Evolutionary conservation across 208 protist genomes (phyloP).

Genomic region (Trichomonas tenax): DNA sequence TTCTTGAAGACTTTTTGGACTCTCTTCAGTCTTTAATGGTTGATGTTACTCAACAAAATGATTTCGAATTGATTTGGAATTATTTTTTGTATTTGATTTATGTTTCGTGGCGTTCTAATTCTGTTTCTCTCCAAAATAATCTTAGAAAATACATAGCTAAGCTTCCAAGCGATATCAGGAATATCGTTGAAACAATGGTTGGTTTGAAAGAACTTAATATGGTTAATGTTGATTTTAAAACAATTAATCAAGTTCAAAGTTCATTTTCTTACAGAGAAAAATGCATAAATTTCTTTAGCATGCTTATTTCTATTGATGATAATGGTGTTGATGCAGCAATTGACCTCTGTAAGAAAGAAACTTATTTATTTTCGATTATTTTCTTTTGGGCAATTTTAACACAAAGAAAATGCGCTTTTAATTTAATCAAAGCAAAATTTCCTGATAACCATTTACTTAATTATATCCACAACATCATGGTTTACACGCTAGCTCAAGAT

Average conservation of each 20-base stretch:
- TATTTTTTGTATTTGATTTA: not conserved
- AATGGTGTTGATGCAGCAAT: not conserved
- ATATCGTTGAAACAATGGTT: not conserved
- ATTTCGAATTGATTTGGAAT: not conserved
- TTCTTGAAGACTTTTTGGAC: not conserved
- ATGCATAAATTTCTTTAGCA: not conserved
- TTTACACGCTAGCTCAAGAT: not conserved
- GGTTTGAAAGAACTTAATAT: not conserved
- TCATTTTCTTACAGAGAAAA: not conserved
- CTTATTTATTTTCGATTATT: not conserved
- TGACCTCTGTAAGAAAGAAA: not conserved
- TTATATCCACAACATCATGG: not conserved
- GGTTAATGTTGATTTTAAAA: not conserved
- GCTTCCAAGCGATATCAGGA: not conserved
- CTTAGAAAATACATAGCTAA: not conserved
- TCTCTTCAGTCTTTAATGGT: not conserved
- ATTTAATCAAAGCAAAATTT: not conserved
- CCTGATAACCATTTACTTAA: not conserved
- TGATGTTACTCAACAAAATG: not conserved
- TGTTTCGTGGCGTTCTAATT: not conserved
- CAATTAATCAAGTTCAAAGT: not conserved
- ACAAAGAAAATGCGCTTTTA: not conserved
- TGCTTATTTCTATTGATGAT: not conserved
- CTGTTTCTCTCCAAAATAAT: not conserved
- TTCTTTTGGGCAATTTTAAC: not conserved